Evolutionary conservation across 2,329 filamentous ascomycete genomes (phyloP).

Genomic region (Pochonia chlamydosporia): DNA sequence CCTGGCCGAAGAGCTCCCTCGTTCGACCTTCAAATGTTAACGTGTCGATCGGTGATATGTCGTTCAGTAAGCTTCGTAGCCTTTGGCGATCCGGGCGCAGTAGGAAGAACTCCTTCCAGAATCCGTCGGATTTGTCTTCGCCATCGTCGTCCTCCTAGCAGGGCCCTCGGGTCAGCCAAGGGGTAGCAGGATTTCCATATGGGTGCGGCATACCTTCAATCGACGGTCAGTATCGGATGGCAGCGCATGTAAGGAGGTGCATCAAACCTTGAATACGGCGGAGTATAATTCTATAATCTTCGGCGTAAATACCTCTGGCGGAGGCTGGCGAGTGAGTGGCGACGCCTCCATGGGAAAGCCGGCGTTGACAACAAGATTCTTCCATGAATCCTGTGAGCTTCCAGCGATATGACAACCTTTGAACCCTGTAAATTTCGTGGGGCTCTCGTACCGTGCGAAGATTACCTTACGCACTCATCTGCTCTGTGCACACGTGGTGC

Average conservation of each 20-base stretch:
- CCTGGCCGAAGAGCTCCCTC: conserved; percentile 70
- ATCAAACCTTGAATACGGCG: conserved; percentile 66
- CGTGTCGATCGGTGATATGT: conserved; percentile 68
- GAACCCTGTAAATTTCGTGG: too few species aligned
- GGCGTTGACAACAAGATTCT: neutral
- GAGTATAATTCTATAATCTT: conserved; percentile 92
- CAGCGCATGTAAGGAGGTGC: conserved; percentile 4
- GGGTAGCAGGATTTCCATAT: conserved; percentile 10
- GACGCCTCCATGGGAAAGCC: conserved; percentile 70
- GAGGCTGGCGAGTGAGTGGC: conserved; percentile 85
- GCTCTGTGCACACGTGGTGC: too few species aligned
- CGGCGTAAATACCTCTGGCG: conserved; percentile 85
- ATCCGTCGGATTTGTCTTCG: conserved; percentile 73
- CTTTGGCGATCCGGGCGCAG: conserved; percentile 69
- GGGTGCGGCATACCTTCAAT: conserved; percentile 19
- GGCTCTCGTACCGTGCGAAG: too few species aligned
- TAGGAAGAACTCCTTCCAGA: conserved; percentile 95
- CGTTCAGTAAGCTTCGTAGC: conserved; percentile 62
- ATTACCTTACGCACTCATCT: too few species aligned
- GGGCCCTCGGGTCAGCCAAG: conserved; percentile 21
- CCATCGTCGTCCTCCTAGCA: conserved; percentile 54
- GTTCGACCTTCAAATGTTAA: conserved; percentile 72
- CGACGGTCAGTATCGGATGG: neutral
- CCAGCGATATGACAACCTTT: too few species aligned
- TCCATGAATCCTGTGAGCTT: too few species aligned